Base-by-base conservation (phyloP, 1,139 yeast genomes). In the Hemisphaericaspora lyxosophila region DNA sequence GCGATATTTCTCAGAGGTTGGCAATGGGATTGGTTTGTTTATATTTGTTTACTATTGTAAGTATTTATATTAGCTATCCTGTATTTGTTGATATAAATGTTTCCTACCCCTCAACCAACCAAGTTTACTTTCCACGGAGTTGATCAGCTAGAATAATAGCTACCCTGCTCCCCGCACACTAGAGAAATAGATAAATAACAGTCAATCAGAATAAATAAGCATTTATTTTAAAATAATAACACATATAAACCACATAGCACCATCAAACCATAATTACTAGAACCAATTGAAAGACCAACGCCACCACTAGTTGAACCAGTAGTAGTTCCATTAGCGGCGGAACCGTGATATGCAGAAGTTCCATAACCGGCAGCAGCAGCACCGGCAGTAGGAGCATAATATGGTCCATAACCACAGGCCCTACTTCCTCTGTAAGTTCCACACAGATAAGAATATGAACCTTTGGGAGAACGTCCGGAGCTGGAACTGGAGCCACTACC, bases 311-410 rank as follows among this genome's bases (percentile, higher is more conserved):
- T 13, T 9, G 7, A n/a, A 24, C 13, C 12, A n/a, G n/a, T 24
- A 9, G 26, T 24, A n/a, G 7, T n/a, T 11, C 13, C n/a, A 6
- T 13, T 13, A 24, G 9, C n/a, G 9, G 13, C n/a, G 6, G 13
- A 11, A 11, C 26, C 26, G 22, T 35, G 40, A 36, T 40, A 42
- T 25, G 42, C 26, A 7, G 46, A 30, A 20, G 46, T 36, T 16
- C 43, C 46, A 33, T 41, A 43, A 2, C 46, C 46, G 5, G 45
- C 46, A 11, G 41, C 42, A 6, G 46, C 46, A 7, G 46, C 45
- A n/a, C 34, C 36, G n/a, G 44, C 43, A 7, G 43, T 34, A 5
- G 46, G 46, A 1, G 46, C 46, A 31, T 34, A 43, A 26, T 34
- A 41, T 18, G 38, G 35, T 16, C 46, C 46, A 29, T 43, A 43